Percentiles rank a stretch among this genome's conserved stretches.
phyloP scores from a whole-genome alignment of 1,139 yeast genomes.

The Protomyces macrosporus region DNA sequence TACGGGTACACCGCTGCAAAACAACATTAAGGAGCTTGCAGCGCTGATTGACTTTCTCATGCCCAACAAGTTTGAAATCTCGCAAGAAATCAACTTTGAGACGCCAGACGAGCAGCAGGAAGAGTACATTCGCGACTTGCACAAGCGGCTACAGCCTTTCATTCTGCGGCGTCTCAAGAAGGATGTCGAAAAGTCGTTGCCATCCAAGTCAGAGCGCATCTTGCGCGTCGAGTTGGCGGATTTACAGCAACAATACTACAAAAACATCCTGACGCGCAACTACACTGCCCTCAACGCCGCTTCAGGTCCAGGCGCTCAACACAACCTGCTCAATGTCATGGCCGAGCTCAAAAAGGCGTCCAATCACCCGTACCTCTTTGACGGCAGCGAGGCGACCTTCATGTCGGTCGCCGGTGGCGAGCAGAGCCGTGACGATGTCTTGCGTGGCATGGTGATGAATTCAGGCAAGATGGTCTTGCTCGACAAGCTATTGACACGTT shows the following conservation, averaged over 20 bases:
- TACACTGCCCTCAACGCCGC: conserved; percentile 89
- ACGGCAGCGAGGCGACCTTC: conserved; percentile 84
- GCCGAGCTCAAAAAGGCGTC: conserved; percentile 94
- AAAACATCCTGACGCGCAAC: conserved; percentile 85
- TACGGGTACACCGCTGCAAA: conserved; percentile 97
- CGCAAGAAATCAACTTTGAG: conserved; percentile 92
- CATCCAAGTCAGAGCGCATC: conserved; percentile 91
- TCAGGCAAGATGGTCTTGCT: conserved; percentile 96
- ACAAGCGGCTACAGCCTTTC: conserved; percentile 78
- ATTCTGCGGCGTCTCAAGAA: conserved; percentile 88
- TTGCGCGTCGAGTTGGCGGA: conserved; percentile 92
- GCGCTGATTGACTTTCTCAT: conserved; percentile 89
- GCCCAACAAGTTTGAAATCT: conserved; percentile 89
- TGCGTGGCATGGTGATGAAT: conserved; percentile 92
- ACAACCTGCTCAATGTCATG: conserved; percentile 85
- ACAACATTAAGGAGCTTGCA: conserved; percentile 89
- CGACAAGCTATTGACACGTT: conserved; percentile 77
- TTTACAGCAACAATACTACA: conserved; percentile 89
- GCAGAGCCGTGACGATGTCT: conserved; percentile 65
- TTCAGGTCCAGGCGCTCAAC: conserved; percentile 64
- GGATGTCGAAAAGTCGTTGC: conserved; percentile 94
- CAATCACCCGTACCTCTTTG: conserved; percentile 92
- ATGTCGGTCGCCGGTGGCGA: conserved; percentile 51
- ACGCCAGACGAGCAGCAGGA: conserved; percentile 83
- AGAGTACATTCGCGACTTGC: conserved; percentile 76